A percentile compares a stretch with the other conserved stretches of the same genome.
These are phyloP conservation scores for Lunularia cruciata DNA, from an alignment of 225 moss, liverwort and hornwort genomes.

Conservation along the genomic window DNA sequence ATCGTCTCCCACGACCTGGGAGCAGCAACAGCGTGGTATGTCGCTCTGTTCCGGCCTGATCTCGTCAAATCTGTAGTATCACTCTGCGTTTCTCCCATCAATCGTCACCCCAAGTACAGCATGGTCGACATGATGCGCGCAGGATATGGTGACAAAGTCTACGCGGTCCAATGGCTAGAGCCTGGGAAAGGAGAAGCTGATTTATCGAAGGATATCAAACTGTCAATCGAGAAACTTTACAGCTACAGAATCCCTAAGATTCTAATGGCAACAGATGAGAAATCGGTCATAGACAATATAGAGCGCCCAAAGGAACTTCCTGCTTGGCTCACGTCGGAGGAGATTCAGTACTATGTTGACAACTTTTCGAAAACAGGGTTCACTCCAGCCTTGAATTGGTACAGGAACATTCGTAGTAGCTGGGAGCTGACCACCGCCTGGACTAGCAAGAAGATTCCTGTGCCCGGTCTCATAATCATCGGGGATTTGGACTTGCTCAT, in stretches of 20 bases:
- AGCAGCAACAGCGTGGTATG: conserved; percentile 35
- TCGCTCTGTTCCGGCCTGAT: conserved; percentile 63
- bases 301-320: conserved; percentile 24
- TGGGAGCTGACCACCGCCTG: conserved; percentile 30
- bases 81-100: conserved; percentile 37
- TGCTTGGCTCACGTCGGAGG: conserved; percentile 40
- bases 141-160: conserved; percentile 48
- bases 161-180: conserved; percentile 40
- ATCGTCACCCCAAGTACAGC: conserved; percentile 15
- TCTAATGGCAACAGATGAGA: background rate
- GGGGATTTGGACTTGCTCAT: conserved; percentile 16
- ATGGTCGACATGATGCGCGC: background rate
- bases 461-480: background rate
- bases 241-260: background rate
- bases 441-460: conserved; percentile 11
- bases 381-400: conserved; percentile 33
- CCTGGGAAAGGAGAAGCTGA: conserved; percentile 62
- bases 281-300: conserved; percentile 14
- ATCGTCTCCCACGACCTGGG: conserved; percentile 69
- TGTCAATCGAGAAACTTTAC: conserved; percentile 34
- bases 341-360: conserved; percentile 34
- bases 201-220: conserved; percentile 43
- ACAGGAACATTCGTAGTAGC: conserved; percentile 28
- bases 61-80: conserved; percentile 44
- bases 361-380: conserved; percentile 38